Conservation (phyloP, 306 rosid species). For the Corylus americana region DNA sequence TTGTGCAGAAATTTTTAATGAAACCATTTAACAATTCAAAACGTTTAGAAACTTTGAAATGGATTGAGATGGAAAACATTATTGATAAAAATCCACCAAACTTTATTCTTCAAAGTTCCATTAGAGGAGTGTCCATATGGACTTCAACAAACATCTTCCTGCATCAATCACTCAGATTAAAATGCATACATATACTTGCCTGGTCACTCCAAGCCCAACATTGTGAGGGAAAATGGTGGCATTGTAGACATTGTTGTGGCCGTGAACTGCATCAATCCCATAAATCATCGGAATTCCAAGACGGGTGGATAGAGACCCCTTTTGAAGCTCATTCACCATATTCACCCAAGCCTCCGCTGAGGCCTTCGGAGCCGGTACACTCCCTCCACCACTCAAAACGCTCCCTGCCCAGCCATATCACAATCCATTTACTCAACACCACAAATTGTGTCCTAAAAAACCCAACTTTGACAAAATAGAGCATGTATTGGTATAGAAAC, state of each 20-base stretch:
- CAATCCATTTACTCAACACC: background rate
- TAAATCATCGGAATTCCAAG: constrained; percentile 97
- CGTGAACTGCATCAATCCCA: constrained; percentile 97
- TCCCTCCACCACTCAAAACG: constrained; percentile 98
- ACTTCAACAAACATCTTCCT: background rate
- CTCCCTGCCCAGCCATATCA: constrained; percentile 60
- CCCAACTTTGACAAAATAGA: background rate
- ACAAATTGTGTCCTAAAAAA: background rate
- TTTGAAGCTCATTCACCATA: constrained; percentile 82
- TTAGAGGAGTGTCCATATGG: background rate
- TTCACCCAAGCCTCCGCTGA: constrained; percentile 70
- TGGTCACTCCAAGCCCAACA: constrained; percentile 93
- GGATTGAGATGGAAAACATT: too few relatives aligned
- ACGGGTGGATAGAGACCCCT: constrained; percentile 69
- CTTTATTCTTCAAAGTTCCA: background rate
- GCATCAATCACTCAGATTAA: background rate
- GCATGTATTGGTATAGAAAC: background rate
- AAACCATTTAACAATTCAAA: background rate
- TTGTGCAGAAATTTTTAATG: background rate
- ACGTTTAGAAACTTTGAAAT: background rate
- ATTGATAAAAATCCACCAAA: background rate
- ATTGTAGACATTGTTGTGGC: constrained; percentile 85
- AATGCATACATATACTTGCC: constrained; percentile 49
- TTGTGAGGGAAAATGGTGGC: constrained; percentile 93
- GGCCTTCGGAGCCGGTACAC: constrained; percentile 86